Evolutionary conservation across 1,284 basidiomycete genomes (phyloP), one percentile per base, ranked within the genome.

Genomic region (Trichosporon ovoides): DNA sequence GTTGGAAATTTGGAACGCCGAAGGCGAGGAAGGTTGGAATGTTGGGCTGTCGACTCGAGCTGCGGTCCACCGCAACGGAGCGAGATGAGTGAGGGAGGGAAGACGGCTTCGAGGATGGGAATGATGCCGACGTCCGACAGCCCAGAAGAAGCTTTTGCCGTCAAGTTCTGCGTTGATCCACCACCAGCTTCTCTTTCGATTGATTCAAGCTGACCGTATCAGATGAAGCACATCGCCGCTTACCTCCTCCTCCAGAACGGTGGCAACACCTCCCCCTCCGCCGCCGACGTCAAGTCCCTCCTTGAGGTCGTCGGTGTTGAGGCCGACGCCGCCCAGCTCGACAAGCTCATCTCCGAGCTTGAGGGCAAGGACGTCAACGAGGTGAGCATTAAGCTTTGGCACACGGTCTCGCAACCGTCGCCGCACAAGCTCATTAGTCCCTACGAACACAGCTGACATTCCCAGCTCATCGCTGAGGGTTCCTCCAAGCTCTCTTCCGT

Each of bases 151-250:
- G 22, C 43, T 9, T 24, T 14, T 12, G 9, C 14, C 3, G n/a
- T 31, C 38, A 19, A 31, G 31, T n/a, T 18, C 6, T 18, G 43
- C 24, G n/a, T n/a, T n/a, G n/a, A n/a, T n/a, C n/a, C n/a, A n/a
- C n/a, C n/a, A n/a, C n/a, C n/a, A n/a, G n/a, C n/a, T n/a, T n/a
- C n/a, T n/a, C n/a, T n/a, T n/a, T n/a, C n/a, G n/a, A n/a, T n/a
- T n/a, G n/a, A n/a, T n/a, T n/a, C n/a, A n/a, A n/a, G 43, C 57
- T 60, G 46, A 62, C 60, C 3, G 2, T 9, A 19, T 28, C 66
- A 91, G 88, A 95, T 96, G 92, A 91, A 91, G 83, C 84, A 95
- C 81, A 83, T 98, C 81, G 95, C 94, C 82, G 92, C 91, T 70
- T 98, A 97, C 84, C 86, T 99, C 68, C 91, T 99, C 79, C 91